Evolutionary conservation across 1,139 yeast genomes (phyloP).

Genomic region (Lodderomyces beijingensis): DNA sequence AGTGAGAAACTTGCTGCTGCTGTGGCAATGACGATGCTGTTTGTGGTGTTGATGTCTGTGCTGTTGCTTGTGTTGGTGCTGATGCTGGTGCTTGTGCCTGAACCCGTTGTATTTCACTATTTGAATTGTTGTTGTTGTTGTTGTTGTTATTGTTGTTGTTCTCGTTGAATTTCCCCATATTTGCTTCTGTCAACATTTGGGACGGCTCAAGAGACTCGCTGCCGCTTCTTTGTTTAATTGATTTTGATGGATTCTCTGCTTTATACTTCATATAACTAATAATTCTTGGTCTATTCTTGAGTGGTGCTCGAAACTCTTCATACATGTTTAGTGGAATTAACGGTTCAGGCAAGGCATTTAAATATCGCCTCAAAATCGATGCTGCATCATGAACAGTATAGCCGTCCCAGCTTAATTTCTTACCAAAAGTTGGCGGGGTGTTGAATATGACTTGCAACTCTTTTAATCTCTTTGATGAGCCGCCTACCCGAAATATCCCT

Average conservation of each 20-base stretch:
- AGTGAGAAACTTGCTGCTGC: not conserved
- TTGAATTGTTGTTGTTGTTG: not conserved
- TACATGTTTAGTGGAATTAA: slow-evolving; percentile 76
- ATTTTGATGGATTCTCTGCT: slow-evolving; percentile 35
- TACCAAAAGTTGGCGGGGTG: slow-evolving; percentile 84
- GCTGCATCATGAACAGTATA: slow-evolving; percentile 98
- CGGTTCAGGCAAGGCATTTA: slow-evolving; percentile 90
- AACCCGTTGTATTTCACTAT: not conserved
- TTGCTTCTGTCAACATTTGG: slow-evolving; percentile 31
- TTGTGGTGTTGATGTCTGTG: slow-evolving; percentile 1
- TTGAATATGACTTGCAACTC: slow-evolving; percentile 82
- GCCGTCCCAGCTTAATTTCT: slow-evolving; percentile 85
- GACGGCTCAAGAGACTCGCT: slow-evolving; percentile 15
- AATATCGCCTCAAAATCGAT: slow-evolving; percentile 75
- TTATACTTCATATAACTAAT: slow-evolving; percentile 59
- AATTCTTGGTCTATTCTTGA: slow-evolving; percentile 56
- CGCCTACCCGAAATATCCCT: slow-evolving; percentile 92
- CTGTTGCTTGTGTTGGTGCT: slow-evolving; percentile 4
- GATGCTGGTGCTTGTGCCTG: slow-evolving; percentile 5
- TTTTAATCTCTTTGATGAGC: slow-evolving; percentile 83
- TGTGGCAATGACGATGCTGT: slow-evolving; percentile 3
- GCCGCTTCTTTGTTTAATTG: not conserved
- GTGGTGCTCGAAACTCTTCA: slow-evolving; percentile 76
- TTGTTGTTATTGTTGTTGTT: slow-evolving; percentile 4
- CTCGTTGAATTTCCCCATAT: slow-evolving; percentile 22